Conservation (phyloP, 768 basidiomycete species). For the Tylopilus cervinicoccineus region DNA sequence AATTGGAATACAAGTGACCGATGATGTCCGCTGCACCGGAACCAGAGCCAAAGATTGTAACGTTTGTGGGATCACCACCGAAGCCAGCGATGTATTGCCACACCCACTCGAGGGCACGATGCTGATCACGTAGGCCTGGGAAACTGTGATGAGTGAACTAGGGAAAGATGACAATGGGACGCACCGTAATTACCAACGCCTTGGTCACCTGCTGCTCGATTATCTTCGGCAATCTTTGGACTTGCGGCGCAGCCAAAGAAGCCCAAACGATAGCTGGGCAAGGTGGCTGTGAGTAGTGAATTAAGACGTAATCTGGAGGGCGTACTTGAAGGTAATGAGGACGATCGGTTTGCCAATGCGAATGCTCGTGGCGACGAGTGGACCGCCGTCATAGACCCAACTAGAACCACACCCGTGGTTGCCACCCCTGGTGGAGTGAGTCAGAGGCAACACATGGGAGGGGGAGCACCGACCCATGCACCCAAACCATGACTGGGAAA, state of each 20-base stretch:
- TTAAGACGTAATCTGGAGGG: slow-evolving; percentile 19
- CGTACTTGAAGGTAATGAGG: slow-evolving; percentile 74
- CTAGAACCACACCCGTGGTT: slow-evolving; percentile 70
- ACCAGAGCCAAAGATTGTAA: slow-evolving; percentile 41
- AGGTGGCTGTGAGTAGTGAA: slow-evolving; percentile 7
- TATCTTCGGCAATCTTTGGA: slow-evolving; percentile 62
- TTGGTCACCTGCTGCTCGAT: slow-evolving; percentile 56
- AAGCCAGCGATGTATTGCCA: slow-evolving; percentile 56
- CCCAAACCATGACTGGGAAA: slow-evolving; percentile 78
- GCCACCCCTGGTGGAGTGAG: slow-evolving; percentile 51
- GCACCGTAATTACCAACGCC: slow-evolving; percentile 78
- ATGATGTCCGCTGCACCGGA: slow-evolving; percentile 52
- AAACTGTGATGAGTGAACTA: slow-evolving; percentile 2
- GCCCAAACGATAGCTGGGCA: slow-evolving; percentile 66
- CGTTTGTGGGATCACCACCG: slow-evolving; percentile 58
- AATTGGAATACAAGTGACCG: slow-evolving; percentile 58
- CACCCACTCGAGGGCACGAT: slow-evolving; percentile 61
- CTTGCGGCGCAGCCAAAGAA: slow-evolving; percentile 75
- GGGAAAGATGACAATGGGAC: slow-evolving; percentile 16
- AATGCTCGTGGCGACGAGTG: slow-evolving; percentile 67
- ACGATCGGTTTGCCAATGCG: slow-evolving; percentile 60
- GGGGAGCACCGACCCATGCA: slow-evolving; percentile 63
- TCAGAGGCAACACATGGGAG: slow-evolving; percentile 6
- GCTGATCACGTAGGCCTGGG: slow-evolving; percentile 61
- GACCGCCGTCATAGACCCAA: slow-evolving; percentile 75